phyloP scores from a whole-genome alignment of 768 basidiomycete genomes.

The Rickenella mellea region DNA sequence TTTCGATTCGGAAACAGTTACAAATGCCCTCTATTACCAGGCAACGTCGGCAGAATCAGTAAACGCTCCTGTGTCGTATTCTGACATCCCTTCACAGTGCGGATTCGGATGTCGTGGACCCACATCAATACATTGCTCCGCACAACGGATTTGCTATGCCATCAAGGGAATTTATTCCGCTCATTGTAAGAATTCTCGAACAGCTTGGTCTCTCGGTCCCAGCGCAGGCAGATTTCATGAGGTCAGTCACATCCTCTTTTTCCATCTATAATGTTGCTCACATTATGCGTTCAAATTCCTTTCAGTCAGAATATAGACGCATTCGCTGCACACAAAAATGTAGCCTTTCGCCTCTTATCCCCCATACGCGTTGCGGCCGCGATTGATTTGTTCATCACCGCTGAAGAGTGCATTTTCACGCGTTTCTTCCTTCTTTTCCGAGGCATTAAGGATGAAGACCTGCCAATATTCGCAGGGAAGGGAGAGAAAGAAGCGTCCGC shows the following conservation, averaged over 20 bases:
- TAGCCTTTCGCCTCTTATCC: slow-evolving; percentile 78
- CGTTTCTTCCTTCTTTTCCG: slow-evolving; percentile 82
- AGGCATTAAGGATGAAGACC: slow-evolving; percentile 71
- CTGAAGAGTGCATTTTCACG: slow-evolving; percentile 73
- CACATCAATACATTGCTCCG: no score
- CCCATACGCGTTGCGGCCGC: slow-evolving; percentile 74
- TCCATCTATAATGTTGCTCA: slow-evolving; percentile 3
- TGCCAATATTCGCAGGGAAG: slow-evolving; percentile 67
- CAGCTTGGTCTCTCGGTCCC: slow-evolving; percentile 78
- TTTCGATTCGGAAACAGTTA: slow-evolving; percentile 72
- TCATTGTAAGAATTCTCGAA: no score
- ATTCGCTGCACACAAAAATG: slow-evolving; percentile 73
- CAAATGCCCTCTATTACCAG: slow-evolving; percentile 80
- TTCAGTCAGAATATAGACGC: slow-evolving; percentile 67
- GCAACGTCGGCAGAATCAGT: no score
- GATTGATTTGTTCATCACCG: slow-evolving; percentile 79
- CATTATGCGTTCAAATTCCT: no score
- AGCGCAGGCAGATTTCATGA: slow-evolving; percentile 75
- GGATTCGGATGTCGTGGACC: no score
- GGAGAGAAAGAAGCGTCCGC: slow-evolving; percentile 82
- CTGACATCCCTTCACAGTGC: no score
- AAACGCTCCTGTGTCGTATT: no score
- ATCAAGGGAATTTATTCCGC: no score
- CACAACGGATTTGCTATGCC: no score
- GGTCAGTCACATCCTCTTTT: slow-evolving; percentile 32